Conservation (phyloP, 2,329 filamentous ascomycete species). For the Simplicillium sp. region DNA sequence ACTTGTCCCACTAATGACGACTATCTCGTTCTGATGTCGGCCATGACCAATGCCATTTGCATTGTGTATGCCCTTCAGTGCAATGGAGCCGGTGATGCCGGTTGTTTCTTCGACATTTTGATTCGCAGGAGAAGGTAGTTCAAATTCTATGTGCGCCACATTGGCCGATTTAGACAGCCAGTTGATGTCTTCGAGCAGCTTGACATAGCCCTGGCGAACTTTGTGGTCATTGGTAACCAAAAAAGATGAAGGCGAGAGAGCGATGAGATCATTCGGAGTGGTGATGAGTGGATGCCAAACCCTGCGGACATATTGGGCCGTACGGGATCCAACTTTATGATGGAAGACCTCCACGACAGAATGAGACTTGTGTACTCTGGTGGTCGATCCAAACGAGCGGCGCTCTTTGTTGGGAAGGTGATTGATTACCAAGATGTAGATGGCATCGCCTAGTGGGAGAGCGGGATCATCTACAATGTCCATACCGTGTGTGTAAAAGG, state of each 20-base stretch:
- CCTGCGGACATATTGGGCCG: conserved; percentile 37
- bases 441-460: conserved; percentile 22
- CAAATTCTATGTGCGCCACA: conserved; percentile 33
- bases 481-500: conserved; percentile 52
- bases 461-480: conserved; percentile 44
- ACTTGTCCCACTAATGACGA: conserved; percentile 30
- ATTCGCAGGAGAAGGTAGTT: conserved; percentile 11
- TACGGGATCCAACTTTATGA: conserved; percentile 33
- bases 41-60: conserved; percentile 49
- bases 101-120: no score
- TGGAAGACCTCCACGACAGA: conserved; percentile 51
- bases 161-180: conserved; percentile 36
- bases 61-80: conserved; percentile 35
- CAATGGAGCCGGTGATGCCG: conserved; percentile 32
- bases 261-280: conserved; percentile 51
- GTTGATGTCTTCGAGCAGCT: conserved; percentile 36
- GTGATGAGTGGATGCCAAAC: conserved; percentile 40
- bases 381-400: conserved; percentile 9
- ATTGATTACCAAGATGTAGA: conserved; percentile 54
- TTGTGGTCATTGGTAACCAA: conserved; percentile 53
- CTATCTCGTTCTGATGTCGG: conserved; percentile 26
- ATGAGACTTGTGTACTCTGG: conserved; percentile 26
- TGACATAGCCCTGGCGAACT: conserved; percentile 36
- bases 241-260: conserved; percentile 34
- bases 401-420: conserved; percentile 47